A percentile compares a stretch with the other conserved stretches of the same genome.
Conservation (phyloP, 768 basidiomycete species). For the Suillus sp. region DNA sequence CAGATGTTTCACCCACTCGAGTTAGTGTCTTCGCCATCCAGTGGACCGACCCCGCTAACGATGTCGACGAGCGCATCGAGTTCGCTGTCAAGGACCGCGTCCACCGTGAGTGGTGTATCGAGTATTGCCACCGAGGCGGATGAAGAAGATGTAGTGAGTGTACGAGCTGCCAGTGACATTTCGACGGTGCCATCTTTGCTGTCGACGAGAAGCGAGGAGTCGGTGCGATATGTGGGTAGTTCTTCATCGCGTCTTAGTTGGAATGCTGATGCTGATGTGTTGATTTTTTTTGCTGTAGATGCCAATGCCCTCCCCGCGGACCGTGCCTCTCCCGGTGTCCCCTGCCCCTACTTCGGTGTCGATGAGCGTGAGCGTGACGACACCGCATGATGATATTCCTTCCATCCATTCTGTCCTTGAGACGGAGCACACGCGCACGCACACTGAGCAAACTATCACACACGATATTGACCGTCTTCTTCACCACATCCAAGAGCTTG, state of each 20-base stretch:
- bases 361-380: slow-evolving; percentile 50
- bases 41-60: slow-evolving; percentile 30
- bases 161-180: slow-evolving; percentile 31
- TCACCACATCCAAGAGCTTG: slow-evolving; percentile 62
- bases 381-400: slow-evolving; percentile 48
- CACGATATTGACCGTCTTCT: slow-evolving; percentile 55
- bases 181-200: slow-evolving; percentile 63
- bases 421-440: slow-evolving; percentile 43
- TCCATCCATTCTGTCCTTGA: slow-evolving; percentile 50
- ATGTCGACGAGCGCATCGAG: slow-evolving; percentile 36
- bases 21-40: slow-evolving; percentile 35
- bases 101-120: slow-evolving; percentile 42
- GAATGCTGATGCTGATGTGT: slow-evolving; percentile 13
- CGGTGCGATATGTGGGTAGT: slow-evolving; percentile 39
- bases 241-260: not conserved
- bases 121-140: slow-evolving; percentile 45
- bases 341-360: slow-evolving; percentile 42
- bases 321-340: slow-evolving; percentile 32
- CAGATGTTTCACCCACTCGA: slow-evolving; percentile 24
- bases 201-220: slow-evolving; percentile 39
- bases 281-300: slow-evolving; percentile 31
- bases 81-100: slow-evolving; percentile 40
- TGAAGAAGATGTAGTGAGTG: slow-evolving; percentile 32
- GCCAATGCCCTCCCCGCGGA: slow-evolving; percentile 29
- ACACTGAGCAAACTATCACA: slow-evolving; percentile 47